Conservation (phyloP, 352 stramenopile genomes). For the Phytophthora litchii region DNA sequence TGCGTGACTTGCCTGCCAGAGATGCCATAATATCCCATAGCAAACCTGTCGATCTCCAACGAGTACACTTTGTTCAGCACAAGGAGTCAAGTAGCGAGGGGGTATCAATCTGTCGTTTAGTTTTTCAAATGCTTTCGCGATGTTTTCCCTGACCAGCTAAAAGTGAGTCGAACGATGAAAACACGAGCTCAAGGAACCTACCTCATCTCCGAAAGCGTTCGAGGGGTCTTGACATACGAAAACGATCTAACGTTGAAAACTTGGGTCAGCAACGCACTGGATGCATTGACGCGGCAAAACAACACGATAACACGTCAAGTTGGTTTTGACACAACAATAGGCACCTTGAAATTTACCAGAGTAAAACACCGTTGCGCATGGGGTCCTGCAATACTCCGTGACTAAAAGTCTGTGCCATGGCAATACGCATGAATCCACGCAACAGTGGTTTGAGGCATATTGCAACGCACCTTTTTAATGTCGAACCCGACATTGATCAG, state of each 20-base stretch:
- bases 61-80: constrained; percentile 33
- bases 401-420: constrained; percentile 7
- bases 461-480: constrained; percentile 12
- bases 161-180: constrained; percentile 3
- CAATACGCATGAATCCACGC: constrained; percentile 1
- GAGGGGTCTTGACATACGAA: constrained; percentile 27
- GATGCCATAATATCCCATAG: constrained; percentile 58
- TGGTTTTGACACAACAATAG: not conserved
- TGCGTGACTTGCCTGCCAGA: constrained; percentile 43
- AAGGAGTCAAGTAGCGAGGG: constrained; percentile 19
- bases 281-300: not conserved
- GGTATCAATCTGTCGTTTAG: constrained; percentile 16
- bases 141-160: constrained; percentile 35
- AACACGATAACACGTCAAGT: not conserved
- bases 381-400: constrained; percentile 39
- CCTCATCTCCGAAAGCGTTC: constrained; percentile 32
- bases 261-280: constrained; percentile 15
- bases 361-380: constrained; percentile 43
- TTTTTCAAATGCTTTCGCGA: constrained; percentile 33
- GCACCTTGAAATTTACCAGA: constrained; percentile 30
- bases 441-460: not conserved
- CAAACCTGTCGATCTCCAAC: constrained; percentile 52
- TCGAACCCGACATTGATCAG: constrained; percentile 25
- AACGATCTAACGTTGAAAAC: constrained; percentile 8
- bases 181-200: not conserved